Base-by-base conservation (phyloP, 1,139 yeast species). In the Diutina rugosa region DNA sequence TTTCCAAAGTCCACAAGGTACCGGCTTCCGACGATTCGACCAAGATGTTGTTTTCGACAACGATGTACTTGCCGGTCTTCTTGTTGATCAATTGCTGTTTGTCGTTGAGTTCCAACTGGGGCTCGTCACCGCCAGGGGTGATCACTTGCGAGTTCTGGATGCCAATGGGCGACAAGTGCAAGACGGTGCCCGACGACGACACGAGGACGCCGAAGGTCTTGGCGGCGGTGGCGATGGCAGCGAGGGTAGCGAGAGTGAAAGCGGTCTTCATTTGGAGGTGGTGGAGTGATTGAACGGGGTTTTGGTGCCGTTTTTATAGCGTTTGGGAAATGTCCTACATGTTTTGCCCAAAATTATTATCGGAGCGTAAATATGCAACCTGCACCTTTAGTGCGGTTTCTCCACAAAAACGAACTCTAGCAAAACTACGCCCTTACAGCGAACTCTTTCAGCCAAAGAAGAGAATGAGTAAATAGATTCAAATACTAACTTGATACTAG, bases 211-310 rank as follows among this genome's bases (percentile, higher is more conserved):
- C 35, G 51, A 47, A 47, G 18, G n/a, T 14, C 30, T 47, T 30
- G 14, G 51, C 51, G 21, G 51, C 51, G 16, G 51, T 14, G 38
- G 51, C 51, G 8, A 47, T 30, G 21, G 51, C 51, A 14, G 21
- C 38, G 30, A 47, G 51, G 35, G 51, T 47, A 47, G 51, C 51
- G 51, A 47, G 38, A 16, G 51, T 28, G n/a, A 47, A 47, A 28
- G 51, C 21, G 32, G n/a, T 14, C 38, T 47, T 28, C 51, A 47
- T 47, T 29, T 46, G 29, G 38, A 46, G 10, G n/a, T 6, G 14
- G 5, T 35, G 35, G 35, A 32, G 35, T 21, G 26, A 3, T 21
- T 21, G 4, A 21, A 21, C 4, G 26, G 26, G 26, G 26, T 2
- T 21, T 21, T 35, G n/a, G 6, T 12, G n/a, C 41, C 41, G 14